Evolutionary conservation across 208 protist species (phyloP).

Genomic region (Angomonas deanei): DNA sequence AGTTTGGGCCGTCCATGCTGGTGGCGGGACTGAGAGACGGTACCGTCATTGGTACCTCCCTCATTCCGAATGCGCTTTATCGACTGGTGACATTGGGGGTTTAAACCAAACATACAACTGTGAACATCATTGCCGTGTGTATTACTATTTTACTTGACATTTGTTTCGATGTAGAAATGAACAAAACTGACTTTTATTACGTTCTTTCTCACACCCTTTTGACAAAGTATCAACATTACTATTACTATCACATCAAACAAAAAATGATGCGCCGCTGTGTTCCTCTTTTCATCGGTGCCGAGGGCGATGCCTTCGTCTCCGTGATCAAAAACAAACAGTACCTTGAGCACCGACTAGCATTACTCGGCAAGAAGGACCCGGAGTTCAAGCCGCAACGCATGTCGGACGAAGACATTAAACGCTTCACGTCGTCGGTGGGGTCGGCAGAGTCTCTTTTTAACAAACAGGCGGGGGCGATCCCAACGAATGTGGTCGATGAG

Average conservation of each 20-base stretch:
- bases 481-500: conserved; percentile 84
- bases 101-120: not conserved
- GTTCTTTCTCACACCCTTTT: conserved; percentile 14
- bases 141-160: not conserved
- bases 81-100: conserved; percentile 18
- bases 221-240: not conserved
- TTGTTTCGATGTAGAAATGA: not conserved
- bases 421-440: conserved; percentile 80
- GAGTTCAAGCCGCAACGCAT: conserved; percentile 34
- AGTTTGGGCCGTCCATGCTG: conserved; percentile 78
- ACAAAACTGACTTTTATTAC: conserved; percentile 6
- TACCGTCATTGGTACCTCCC: conserved; percentile 56
- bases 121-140: too few relatives aligned
- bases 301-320: conserved; percentile 67
- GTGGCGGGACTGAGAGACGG: conserved; percentile 73
- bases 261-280: conserved; percentile 56
- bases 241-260: conserved; percentile 10
- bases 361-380: conserved; percentile 66
- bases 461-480: conserved; percentile 67
- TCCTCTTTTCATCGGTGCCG: conserved; percentile 56
- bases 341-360: conserved; percentile 73
- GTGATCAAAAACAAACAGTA: conserved; percentile 75
- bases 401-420: conserved; percentile 68
- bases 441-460: conserved; percentile 81
- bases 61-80: conserved; percentile 45